Base-by-base conservation (phyloP, 228 moss, liverwort and hornwort genomes). In the Sphagnum fallax region DNA sequence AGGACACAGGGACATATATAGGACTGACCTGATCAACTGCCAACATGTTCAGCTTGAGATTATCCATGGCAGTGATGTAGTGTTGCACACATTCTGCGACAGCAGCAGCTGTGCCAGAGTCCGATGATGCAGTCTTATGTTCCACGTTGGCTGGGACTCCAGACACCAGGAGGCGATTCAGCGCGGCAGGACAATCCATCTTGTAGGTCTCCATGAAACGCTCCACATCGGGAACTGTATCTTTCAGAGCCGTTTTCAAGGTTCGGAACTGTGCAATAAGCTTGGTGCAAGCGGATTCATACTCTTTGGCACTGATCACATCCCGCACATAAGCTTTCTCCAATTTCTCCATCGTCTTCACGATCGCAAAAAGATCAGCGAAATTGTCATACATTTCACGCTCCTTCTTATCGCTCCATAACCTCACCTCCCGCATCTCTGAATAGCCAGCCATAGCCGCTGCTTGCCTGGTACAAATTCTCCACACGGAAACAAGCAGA, bases 281-380 rank as follows among this genome's bases (percentile, higher is more conserved):
- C 77, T 98, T 98, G 10, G 83, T 82, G 80, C 98, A 98, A 10
- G 98, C 98, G 49, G 93, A 91, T 51, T 98, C 98, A 47, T 98
- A 98, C 85, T 98, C 98, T 67, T 89, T 98, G 1, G 98, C 98
- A 62, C 93, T 91, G 74, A 98, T 92, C 72, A 98, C 90, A 51
- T 98, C 93, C 48, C 97, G 83, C 75, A 98, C 97, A 75, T 98
- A 98, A 5, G 97, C 91, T 76, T 98, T 98, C 85, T 98, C 97
- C 68, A 98, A 78, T 77, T 98, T 98, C 84, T 93, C 97, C 70
- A 90, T 98, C 47, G 97, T 98, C 77, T 98, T 98, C n/a, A 93
- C 90, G 61, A 98, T 98, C 48, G 97, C 97, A 16, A 93, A 98
- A 76, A 98, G 78, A 72, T 98, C 97, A 49, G 97, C 93, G 47